Percentiles rank a stretch among this genome's conserved stretches.
phyloP scores from a whole-genome alignment of 2,329 filamentous ascomycete genomes.

The Blastomyces emzantsi region DNA sequence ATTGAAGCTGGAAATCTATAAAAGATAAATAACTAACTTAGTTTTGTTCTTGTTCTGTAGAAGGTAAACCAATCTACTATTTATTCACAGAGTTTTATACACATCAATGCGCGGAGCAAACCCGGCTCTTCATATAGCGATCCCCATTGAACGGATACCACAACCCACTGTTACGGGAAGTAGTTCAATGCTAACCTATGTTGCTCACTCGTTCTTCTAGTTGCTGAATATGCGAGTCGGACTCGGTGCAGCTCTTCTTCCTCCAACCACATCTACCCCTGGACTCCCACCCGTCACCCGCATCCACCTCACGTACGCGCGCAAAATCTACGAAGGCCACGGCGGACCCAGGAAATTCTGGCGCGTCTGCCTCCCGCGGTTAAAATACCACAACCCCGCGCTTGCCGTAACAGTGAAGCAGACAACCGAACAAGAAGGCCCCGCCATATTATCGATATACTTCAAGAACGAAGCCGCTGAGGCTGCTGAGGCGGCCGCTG shows the following conservation, averaged over 20 bases:
- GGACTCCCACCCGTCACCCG: constrained; percentile 34
- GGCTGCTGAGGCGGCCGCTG: constrained; percentile 12
- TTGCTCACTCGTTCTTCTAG: constrained; percentile 8
- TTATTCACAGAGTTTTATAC: not conserved
- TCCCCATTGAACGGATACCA: not conserved
- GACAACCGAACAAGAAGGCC: constrained; percentile 43
- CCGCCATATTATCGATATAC: constrained; percentile 35
- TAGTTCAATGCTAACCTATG: constrained; percentile 5
- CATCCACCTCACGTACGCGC: constrained; percentile 38
- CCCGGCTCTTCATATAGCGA: not conserved
- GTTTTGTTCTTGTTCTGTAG: constrained; percentile 18
- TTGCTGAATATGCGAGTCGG: constrained; percentile 56
- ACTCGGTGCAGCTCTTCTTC: constrained; percentile 72
- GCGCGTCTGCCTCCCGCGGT: constrained; percentile 66
- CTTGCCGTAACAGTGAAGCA: constrained; percentile 76
- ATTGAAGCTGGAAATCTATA: constrained; percentile 10
- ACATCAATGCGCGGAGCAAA: not conserved
- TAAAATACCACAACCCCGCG: constrained; percentile 91
- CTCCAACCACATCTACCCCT: constrained; percentile 33
- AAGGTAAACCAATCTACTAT: constrained; percentile 21
- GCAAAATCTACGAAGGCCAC: constrained; percentile 34
- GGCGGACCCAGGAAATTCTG: constrained; percentile 68
- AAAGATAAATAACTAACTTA: not conserved
- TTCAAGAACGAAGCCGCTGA: constrained; percentile 27
- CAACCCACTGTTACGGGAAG: not conserved